Conservation (phyloP, 768 basidiomycete species). For the Rhodotorula sphaerocarpa region DNA sequence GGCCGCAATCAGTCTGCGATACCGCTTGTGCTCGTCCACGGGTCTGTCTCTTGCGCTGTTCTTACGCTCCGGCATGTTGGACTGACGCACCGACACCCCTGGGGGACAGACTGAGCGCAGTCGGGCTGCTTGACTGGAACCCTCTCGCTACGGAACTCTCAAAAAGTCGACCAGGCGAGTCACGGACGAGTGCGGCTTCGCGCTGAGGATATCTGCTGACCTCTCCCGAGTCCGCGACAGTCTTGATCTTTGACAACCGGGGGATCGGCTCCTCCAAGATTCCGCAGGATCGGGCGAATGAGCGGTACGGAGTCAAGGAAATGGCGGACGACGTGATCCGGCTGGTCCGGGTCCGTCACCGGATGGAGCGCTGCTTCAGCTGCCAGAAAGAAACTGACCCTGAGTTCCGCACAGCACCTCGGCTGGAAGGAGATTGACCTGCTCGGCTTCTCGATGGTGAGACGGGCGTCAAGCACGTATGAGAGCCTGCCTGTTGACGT, state of each 20-base stretch:
- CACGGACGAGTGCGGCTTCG: too few species aligned
- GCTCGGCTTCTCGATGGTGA: slow-evolving; percentile 31
- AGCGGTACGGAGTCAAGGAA: slow-evolving; percentile 1
- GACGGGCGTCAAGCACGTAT: not conserved
- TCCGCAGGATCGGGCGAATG: not conserved
- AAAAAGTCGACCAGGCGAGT: slow-evolving; percentile 5
- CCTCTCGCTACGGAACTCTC: slow-evolving; percentile 17
- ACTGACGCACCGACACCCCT: too few species aligned
- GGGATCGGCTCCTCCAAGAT: slow-evolving; percentile 23
- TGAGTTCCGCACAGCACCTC: slow-evolving; percentile 1
- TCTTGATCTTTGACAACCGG: slow-evolving; percentile 29
- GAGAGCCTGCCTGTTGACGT: not conserved
- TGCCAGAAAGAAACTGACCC: not conserved
- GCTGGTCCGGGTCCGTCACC: slow-evolving; percentile 8
- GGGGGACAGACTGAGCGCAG: slow-evolving; percentile 15
- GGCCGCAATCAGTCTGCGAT: not conserved
- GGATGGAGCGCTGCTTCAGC: too few species aligned
- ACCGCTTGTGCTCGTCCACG: slow-evolving; percentile 29
- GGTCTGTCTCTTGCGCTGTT: slow-evolving; percentile 12
- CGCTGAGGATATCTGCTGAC: not conserved
- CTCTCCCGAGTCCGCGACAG: slow-evolving; percentile 5
- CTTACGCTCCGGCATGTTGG: too few species aligned
- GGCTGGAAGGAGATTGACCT: slow-evolving; percentile 17
- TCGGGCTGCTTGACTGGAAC: slow-evolving; percentile 28
- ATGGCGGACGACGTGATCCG: slow-evolving; percentile 13